Evolutionary conservation across 345 rosid species (phyloP), one percentile per base, ranked within the genome.

Genomic region (Lumnitzera racemosa): DNA sequence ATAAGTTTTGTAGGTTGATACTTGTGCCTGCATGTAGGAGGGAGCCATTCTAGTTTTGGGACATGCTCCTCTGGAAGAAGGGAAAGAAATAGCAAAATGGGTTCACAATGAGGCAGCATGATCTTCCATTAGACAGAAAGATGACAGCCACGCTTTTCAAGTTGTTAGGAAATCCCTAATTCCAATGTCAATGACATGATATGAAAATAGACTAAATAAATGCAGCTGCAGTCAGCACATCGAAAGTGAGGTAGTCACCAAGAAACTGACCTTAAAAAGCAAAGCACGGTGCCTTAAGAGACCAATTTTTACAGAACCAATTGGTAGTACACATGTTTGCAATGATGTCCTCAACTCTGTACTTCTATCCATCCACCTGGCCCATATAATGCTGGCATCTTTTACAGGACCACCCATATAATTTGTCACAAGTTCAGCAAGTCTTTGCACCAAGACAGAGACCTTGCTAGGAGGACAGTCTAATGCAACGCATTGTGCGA

Each of bases 331-430:
- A 67, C 87, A 81, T 24, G 97, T 80, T 11, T 83, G 88, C 56
- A 83, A 82, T 56, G 91, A 81, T 43, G 85, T 81, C 81, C 90
- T 86, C 67, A 88, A 79, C 74, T 86, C 95, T 11, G 74, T 78
- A 79, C 83, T 86, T 70, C 80, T 88, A 57, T 90, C 98, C 83
- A 80, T 79, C 99, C 99, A 95, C 72, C 67, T 78, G 53, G 96
- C 87, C 72, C 77, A 76, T 68, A 86, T 90, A 17, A 82, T 62
- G 71, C 75, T 90, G 17, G 99, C 95, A 85, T 95, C 98, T 72
- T 83, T 88, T 15, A 86, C 96, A 49, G 96, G 81, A 29, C 98
- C 99, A 68, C 98, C 99, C 97, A 95, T 88, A 72, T 95, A 95
- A 58, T 65, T 89, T n/a, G 91, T 86, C 47, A 95, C 98, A 76